Evolutionary conservation across 306 rosid species (phyloP), one percentile per base, ranked within the genome.

Genomic region (Citrullus colocynthis): DNA sequence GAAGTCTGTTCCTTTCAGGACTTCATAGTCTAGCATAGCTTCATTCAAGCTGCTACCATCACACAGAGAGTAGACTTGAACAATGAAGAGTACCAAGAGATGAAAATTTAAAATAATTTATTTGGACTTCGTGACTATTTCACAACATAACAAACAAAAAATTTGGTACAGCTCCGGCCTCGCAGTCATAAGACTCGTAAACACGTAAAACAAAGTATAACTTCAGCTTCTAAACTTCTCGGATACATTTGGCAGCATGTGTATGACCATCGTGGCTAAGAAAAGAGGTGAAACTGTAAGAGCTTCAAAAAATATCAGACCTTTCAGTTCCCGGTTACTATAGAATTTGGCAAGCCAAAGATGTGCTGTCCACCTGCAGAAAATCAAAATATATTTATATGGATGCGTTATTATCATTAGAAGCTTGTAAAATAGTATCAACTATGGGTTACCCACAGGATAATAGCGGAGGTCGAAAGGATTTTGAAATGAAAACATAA

Each of bases 221-320:
- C 56, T 69, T 69, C 75, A 42, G 49, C 76, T 49, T 72, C 60
- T 28, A 45, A 72, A 70, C 57, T 28, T 51, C 58, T 30, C 6
- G 37, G 39, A 20, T 39, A 39, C 15, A 21, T 45, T 54, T 70
- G 45, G 36, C 75, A 20, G 59, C n/a, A 5, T 13, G 21, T 6
- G 76, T 7, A 15, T 14, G 59, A 24, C 1, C 24, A 72, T 71
- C 54, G 6, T 45, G 39, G 59, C 59, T 49, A 48, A 48, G 59
- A 45, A 71, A 72, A 24, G 42, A 8, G 36, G 14, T 20, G 77
- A 44, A 70, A 48, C 60, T 49, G 28, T 17, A 6, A 15, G 77
- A 49, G 41, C 60, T 72, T 72, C 42, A 7, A 72, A 69, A 72
- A 51, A 30, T 73, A 51, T 51, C 76, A 28, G 76, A 72, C 61